A percentile compares a stretch with the other conserved stretches of the same genome.
Evolutionary conservation across 2,329 filamentous ascomycete species (phyloP).

Genomic region (Colletotrichum sojae): DNA sequence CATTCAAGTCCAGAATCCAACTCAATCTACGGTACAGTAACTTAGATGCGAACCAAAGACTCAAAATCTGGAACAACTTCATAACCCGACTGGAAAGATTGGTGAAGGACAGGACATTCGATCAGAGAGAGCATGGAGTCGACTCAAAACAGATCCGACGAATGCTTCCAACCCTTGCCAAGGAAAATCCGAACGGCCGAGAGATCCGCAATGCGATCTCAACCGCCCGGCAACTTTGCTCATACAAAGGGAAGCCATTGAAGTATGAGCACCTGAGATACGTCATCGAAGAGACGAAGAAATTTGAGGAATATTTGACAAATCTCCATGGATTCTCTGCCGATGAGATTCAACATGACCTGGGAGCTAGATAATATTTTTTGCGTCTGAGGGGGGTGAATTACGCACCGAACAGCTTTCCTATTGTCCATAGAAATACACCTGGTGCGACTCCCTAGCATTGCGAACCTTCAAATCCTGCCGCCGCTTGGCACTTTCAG

Average conservation of each 20-base stretch:
- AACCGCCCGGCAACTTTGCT: not conserved
- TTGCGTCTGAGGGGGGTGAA: too few species aligned
- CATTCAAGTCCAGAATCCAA: conserved; percentile 54
- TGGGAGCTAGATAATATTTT: too few species aligned
- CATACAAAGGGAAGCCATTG: not conserved
- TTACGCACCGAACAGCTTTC: too few species aligned
- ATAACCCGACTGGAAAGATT: not conserved
- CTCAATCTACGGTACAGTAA: conserved; percentile 51
- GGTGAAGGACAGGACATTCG: not conserved
- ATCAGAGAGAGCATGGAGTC: not conserved
- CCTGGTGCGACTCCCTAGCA: too few species aligned
- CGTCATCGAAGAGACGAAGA: not conserved
- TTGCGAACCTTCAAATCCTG: too few species aligned
- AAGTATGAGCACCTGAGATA: not conserved
- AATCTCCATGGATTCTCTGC: not conserved
- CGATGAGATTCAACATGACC: not conserved
- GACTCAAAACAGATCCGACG: not conserved
- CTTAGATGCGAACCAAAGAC: conserved; percentile 31
- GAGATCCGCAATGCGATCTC: conserved; percentile 11
- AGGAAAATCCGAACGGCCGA: conserved; percentile 5
- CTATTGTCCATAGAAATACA: too few species aligned
- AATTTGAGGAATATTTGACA: conserved; percentile 8
- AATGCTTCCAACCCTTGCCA: not conserved
- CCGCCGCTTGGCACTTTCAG: too few species aligned
- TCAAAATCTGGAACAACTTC: conserved; percentile 36